Conservation (phyloP, 2,329 filamentous ascomycete genomes). For the Sordariomycetes sp. region DNA sequence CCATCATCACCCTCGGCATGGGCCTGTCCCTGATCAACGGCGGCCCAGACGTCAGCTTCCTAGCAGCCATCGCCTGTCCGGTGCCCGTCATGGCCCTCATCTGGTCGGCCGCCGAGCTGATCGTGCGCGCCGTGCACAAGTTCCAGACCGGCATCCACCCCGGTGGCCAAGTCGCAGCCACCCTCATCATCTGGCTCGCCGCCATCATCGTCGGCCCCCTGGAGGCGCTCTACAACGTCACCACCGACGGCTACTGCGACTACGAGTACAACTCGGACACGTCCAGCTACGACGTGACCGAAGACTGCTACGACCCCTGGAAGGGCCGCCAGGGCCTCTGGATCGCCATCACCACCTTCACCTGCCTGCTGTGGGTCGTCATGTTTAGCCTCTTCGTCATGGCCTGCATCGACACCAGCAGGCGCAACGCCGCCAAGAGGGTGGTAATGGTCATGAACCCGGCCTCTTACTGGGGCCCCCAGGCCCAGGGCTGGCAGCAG, state of each 20-base stretch:
- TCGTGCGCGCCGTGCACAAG: constrained; percentile 22
- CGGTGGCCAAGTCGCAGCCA: constrained; percentile 30
- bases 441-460: constrained; percentile 16
- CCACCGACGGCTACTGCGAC: constrained; percentile 4
- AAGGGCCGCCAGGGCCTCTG: constrained; percentile 7
- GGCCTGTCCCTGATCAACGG: constrained; percentile 12
- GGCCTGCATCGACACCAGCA: constrained; percentile 27
- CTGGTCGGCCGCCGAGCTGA: constrained; percentile 28
- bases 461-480: constrained; percentile 17
- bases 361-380: constrained; percentile 14
- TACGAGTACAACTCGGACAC: constrained; percentile 7
- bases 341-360: constrained; percentile 12
- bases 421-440: constrained; percentile 14
- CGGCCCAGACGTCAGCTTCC: constrained; percentile 3
- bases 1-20: constrained; percentile 17
- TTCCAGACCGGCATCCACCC: constrained; percentile 28
- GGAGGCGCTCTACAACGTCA: constrained; percentile 7
- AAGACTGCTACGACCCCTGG: constrained; percentile 4
- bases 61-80: constrained; percentile 6
- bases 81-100: constrained; percentile 20
- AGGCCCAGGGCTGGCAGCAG: constrained; percentile 19
- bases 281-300: constrained; percentile 4
- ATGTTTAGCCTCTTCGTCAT: constrained; percentile 29
- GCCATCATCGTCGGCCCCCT: constrained; percentile 15
- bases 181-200: constrained; percentile 30